Conservation (phyloP, 257 asterid genomes). For the Nicotiana paniculata region DNA sequence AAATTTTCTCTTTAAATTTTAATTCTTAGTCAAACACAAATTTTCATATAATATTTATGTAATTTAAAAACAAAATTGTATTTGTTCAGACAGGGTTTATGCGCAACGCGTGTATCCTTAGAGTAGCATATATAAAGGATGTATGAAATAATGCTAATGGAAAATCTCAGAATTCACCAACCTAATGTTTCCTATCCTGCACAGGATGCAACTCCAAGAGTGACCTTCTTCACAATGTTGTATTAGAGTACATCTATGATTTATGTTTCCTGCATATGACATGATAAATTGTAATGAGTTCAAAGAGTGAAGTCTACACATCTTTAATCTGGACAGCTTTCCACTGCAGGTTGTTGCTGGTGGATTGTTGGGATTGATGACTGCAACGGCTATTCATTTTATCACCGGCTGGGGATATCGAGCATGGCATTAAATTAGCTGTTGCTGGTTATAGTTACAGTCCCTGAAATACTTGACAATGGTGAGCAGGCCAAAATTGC, state of each 20-base stretch:
- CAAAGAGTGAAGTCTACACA: background rate
- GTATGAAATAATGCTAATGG: background rate
- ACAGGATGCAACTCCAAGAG: background rate
- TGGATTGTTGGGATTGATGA: conserved; percentile 10
- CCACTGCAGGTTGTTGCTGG: conserved; percentile 1
- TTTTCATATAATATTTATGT: no score
- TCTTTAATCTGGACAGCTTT: background rate
- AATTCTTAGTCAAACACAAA: no score
- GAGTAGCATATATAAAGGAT: background rate
- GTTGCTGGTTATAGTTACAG: background rate
- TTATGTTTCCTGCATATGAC: background rate
- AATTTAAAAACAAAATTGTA: no score
- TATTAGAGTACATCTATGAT: background rate
- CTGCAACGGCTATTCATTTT: conserved; percentile 6
- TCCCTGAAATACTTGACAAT: background rate
- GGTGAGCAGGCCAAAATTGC: background rate
- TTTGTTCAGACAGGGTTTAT: no score
- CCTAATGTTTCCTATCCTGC: background rate
- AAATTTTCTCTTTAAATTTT: no score
- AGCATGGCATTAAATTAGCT: background rate
- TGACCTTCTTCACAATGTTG: background rate
- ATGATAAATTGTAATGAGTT: background rate
- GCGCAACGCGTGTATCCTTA: background rate
- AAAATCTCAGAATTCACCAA: background rate
- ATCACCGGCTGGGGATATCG: conserved; percentile 3